Evolutionary conservation across 2,329 filamentous ascomycete species (phyloP).

Genomic region (Scleromitrula shiraiana): DNA sequence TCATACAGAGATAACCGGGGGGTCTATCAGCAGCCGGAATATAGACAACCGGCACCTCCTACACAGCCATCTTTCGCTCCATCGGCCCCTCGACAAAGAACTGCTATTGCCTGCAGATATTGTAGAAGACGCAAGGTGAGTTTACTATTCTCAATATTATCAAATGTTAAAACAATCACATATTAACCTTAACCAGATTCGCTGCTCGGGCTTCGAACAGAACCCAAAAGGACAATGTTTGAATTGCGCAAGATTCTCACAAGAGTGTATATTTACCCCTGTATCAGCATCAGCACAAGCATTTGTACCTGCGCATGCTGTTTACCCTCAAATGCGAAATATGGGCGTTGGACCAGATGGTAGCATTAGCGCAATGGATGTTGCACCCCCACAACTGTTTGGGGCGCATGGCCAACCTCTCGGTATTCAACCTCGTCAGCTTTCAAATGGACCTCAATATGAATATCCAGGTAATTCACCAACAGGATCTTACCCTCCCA

Average conservation of each 20-base stretch:
- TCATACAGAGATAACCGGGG: constrained; percentile 16
- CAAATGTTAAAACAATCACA: neutral
- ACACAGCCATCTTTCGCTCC: constrained; percentile 31
- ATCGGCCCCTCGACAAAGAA: constrained; percentile 50
- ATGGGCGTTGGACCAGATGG: constrained; percentile 30
- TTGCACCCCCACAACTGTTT: constrained; percentile 29
- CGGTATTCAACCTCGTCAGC: constrained; percentile 19
- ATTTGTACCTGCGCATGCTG: constrained; percentile 64
- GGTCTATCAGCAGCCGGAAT: constrained; percentile 13
- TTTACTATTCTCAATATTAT: neutral
- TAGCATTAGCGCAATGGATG: constrained; percentile 22
- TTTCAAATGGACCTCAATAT: too few species aligned
- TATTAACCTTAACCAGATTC: constrained; percentile 45
- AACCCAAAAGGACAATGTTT: constrained; percentile 64
- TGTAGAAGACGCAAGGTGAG: constrained; percentile 51
- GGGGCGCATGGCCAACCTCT: constrained; percentile 35
- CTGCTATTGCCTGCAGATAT: constrained; percentile 53
- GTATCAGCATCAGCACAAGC: constrained; percentile 68
- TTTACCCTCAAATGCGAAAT: constrained; percentile 47
- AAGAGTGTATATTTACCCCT: constrained; percentile 70
- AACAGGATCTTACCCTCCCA: constrained; percentile 25
- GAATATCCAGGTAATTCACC: too few species aligned
- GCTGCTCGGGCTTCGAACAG: constrained; percentile 67
- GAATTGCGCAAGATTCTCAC: constrained; percentile 66
- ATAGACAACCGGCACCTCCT: constrained; percentile 19